Evolutionary conservation across 805 yeast genomes (phyloP), one percentile per base, ranked within the genome.

Genomic region (Wickerhamomyces kurtzmanii): DNA sequence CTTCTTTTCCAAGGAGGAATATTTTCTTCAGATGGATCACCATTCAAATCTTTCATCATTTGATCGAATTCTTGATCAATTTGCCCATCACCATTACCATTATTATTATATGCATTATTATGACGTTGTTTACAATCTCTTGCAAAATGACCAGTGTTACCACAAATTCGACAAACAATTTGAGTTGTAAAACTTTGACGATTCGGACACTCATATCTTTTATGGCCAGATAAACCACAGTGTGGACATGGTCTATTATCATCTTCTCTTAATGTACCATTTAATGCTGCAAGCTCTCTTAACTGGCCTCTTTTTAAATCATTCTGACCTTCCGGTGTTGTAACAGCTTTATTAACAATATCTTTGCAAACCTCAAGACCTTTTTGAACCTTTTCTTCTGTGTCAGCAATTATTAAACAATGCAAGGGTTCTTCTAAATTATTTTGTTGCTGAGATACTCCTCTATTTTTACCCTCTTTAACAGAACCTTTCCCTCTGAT

Each of bases 401-500:
- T 65, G 39, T 86, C 96, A 1, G 91, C 85, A 4, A 82, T 81
- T 27, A 91, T 75, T 22, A 87, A 55, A 43, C 94, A 87, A 53
- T 91, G 98, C 30, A 93, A 55, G 23, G 85, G 94, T 33, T 93
- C 98, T 24, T 77, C 75, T 39, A 76, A 57, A 33, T 72, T 68
- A 34, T 68, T 63, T 18, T 69, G 69, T 22, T 44, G 47, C 3
- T 40, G 23, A 6, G 49, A 27, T 17, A 32, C 28, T 11, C 60
- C 63, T 23, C 65, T 59, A 32, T 70, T 68, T 49, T 75, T 80
- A 18, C 97, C 97, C 46, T 84, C 94, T 47, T 89, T 89, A 12
- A 86, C 94, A 1, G 96, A 87, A 0, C 99, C 99, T 40, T 81
- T 76, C 16, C 99, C 99, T 40, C 99, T 65, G 27, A 91, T 82